A percentile compares a stretch with the other conserved stretches of the same genome.
Conservation (phyloP, 1,139 yeast species). For the Saccharomycopsis hybrid region DNA sequence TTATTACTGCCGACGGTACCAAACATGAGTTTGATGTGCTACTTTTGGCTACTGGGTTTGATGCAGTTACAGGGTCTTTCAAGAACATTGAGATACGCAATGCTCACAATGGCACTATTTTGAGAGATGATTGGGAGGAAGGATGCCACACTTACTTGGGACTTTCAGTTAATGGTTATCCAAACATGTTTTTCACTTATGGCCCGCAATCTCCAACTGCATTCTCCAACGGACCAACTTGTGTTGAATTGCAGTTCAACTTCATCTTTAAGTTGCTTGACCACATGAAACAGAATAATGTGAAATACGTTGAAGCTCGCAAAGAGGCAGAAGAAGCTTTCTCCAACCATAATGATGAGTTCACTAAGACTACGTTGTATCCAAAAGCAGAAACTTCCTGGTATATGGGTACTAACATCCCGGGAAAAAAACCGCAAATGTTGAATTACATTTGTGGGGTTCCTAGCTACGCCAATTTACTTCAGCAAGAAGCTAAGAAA, state of each 20-base stretch:
- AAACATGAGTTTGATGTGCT: conserved; percentile 26
- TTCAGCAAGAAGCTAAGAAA: conserved; percentile 15
- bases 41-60: conserved; percentile 28
- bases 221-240: conserved; percentile 29
- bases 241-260: conserved; percentile 25
- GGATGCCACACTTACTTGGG: conserved; percentile 28
- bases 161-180: conserved; percentile 25
- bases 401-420: conserved; percentile 29
- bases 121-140: conserved; percentile 26
- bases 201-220: conserved; percentile 31
- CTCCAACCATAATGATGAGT: conserved; percentile 18
- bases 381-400: conserved; percentile 24
- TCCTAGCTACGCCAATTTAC: conserved; percentile 22
- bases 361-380: conserved; percentile 21
- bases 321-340: conserved; percentile 22
- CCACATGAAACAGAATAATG: conserved; percentile 17
- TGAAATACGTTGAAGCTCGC: conserved; percentile 22
- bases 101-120: conserved; percentile 5
- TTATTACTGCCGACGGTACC: conserved; percentile 24
- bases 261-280: conserved; percentile 24
- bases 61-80: conserved; percentile 29
- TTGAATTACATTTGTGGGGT: conserved; percentile 26
- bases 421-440: conserved; percentile 27
- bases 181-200: conserved; percentile 28
- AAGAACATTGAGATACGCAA: conserved; percentile 24